These are phyloP conservation scores for Xylaria sp. DNA, from an alignment of 2,329 filamentous ascomycete genomes.

Conservation along the genomic window DNA sequence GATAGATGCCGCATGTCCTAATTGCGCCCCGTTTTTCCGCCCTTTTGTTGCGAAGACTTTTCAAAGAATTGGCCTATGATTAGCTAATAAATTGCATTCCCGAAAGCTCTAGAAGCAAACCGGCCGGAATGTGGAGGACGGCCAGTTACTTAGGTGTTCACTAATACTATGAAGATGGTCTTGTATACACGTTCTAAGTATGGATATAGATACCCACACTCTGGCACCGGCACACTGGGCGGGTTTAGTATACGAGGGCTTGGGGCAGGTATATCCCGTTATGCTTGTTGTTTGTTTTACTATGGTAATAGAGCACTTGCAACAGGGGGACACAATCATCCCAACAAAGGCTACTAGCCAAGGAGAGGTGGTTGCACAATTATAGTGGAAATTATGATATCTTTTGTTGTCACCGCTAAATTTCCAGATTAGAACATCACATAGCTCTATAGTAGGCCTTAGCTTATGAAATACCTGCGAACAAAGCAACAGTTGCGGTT, in stretches of 20 bases:
- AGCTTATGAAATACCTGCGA: neutral
- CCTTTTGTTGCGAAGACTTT: slow-evolving; percentile 12
- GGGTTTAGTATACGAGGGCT: slow-evolving; percentile 25
- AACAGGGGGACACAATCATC: neutral
- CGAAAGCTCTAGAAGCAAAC: neutral
- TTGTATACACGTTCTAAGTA: neutral
- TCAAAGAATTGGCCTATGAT: slow-evolving; percentile 19
- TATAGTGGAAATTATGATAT: slow-evolving; percentile 15
- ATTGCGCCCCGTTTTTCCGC: neutral
- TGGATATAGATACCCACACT: neutral
- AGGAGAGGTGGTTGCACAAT: slow-evolving; percentile 15
- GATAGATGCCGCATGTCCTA: neutral
- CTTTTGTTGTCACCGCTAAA: too few species aligned
- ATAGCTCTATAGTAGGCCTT: neutral
- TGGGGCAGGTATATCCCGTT: neutral
- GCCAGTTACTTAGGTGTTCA: slow-evolving; percentile 1
- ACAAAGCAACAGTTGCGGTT: neutral
- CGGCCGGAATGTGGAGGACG: slow-evolving; percentile 12
- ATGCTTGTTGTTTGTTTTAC: slow-evolving; percentile 4
- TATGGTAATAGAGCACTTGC: slow-evolving; percentile 6
- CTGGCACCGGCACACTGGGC: slow-evolving; percentile 7
- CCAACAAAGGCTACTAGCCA: neutral
- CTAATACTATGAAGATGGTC: slow-evolving; percentile 2
- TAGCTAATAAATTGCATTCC: slow-evolving; percentile 17
- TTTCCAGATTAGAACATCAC: neutral